These are phyloP conservation scores for Pseudonectria foliicola DNA, from an alignment of 2,329 filamentous ascomycete species.

Conservation along the genomic window DNA sequence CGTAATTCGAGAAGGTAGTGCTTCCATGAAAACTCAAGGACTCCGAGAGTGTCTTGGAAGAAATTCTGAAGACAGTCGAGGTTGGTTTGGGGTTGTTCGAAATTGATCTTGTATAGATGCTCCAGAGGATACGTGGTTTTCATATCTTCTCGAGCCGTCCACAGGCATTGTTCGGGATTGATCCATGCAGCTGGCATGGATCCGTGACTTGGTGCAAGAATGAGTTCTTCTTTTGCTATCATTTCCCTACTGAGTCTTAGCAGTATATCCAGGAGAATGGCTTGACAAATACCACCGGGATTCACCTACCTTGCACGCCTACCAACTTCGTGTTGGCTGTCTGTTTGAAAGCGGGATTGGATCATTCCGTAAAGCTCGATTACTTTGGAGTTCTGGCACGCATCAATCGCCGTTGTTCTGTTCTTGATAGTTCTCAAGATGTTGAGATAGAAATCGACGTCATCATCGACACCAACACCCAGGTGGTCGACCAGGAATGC, in stretches of 20 bases:
- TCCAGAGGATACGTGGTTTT: constrained; percentile 10
- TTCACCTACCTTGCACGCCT: constrained; percentile 5
- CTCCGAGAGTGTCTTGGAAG: constrained; percentile 5
- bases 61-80: constrained; percentile 12
- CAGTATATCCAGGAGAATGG: background rate
- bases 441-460: constrained; percentile 11
- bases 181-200: constrained; percentile 7
- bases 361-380: constrained; percentile 16
- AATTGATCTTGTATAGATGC: constrained; percentile 8
- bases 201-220: constrained; percentile 7
- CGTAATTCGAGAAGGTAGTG: constrained; percentile 12
- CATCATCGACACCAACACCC: constrained; percentile 9
- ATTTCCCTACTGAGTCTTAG: constrained; percentile 3
- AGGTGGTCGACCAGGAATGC: constrained; percentile 14
- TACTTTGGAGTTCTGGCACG: constrained; percentile 3
- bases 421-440: constrained; percentile 7
- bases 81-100: constrained; percentile 4
- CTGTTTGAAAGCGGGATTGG: constrained; percentile 7
- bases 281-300: accelerated
- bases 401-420: constrained; percentile 2
- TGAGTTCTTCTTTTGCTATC: constrained; percentile 2
- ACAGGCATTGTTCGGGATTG: constrained; percentile 6
- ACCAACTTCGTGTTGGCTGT: constrained; percentile 4
- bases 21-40: constrained; percentile 10
- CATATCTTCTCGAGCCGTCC: constrained; percentile 11